Evolutionary conservation across 2,329 filamentous ascomycete genomes (phyloP), one percentile per base, ranked within the genome.

Genomic region (Alternaria sp.): DNA sequence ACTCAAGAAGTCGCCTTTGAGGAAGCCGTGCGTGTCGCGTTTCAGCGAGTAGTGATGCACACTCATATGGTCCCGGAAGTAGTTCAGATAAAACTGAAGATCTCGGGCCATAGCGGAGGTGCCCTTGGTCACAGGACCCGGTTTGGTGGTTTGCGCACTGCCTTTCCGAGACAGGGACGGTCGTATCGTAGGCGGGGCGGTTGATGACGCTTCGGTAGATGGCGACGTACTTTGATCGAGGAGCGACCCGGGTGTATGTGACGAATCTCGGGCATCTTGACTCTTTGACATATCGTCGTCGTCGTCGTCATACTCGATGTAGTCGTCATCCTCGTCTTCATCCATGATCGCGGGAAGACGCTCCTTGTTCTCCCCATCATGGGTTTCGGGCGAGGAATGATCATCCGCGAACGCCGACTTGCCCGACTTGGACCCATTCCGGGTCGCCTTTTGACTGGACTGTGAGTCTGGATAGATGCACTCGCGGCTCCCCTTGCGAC

Each of bases 401-500:
- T 81, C 83, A 12, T 84, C 84, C 17, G 79, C 80, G 17, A 80
- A 80, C 46, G 80, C 76, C 50, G 82, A 83, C 51, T 75, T 76
- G n/a, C 71, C 73, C 25, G 79, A 72, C 68, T 84, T 87, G 67
- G 79, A 74, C 40, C 77, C 80, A 66, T 80, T 82, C 57, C 81
- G 81, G 62, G 83, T 84, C 44, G 83, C 76, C 54, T 83, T 81
- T 45, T 83, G 77, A 50, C 88, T 82, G 25, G 83, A 78, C 47
- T 90, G 83, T 28, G 89, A 84, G 51, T 95, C 93, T 3, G 96
- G 95, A 78, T 97, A 99, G 62, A 91, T 86, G 78, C 96, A 99
- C 68, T 97, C 93, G 81, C 96, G 88, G 70, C 90, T 92, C 54
- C 95, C 96, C 81, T 98, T 99, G 71, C 89, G 91, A 80, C 96